Base-by-base conservation (phyloP, 163 green algal genomes). In the Volvox carteri region DNA sequence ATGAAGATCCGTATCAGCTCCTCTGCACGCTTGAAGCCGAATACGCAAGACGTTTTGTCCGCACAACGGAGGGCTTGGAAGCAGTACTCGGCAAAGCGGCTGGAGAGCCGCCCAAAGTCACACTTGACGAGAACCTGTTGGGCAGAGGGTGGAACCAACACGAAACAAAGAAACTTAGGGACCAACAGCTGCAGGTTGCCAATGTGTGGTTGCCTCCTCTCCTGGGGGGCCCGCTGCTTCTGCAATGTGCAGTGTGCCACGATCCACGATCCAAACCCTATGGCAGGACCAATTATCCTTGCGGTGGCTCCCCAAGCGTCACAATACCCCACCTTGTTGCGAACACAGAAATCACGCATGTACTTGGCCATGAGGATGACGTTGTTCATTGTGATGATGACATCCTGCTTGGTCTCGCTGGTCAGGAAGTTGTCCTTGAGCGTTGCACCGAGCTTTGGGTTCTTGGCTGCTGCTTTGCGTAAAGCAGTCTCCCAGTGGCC, bases 401-500 rank as follows among this genome's bases (percentile, higher is more conserved):
- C 39, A 42, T 78, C 70, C 70, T 78, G 70, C 16, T 42, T 33
- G 70, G 70, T 78, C 70, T 78, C 70, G 70, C n/a, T 78, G 70
- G 70, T 39, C 35, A 78, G 70, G 70, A 78, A 78, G 70, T 78
- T 78, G 37, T 41, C 16, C 39, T 56, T 58, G 39, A 30, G 9
- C 19, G 70, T 37, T 16, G 50, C 50, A 60, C 50, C 50, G 50
- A 60, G 50, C 16, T 60, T 60, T 60, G 50, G 50, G 50, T 60
- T 60, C 70, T 78, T 78, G 70, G 16, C 39, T 21, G 44, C 46
- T 60, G 50, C 50, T 60, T 60, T 60, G 50, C 50, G 50, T 60
- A 60, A 60, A 21, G 70, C 70, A 56, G 70, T 78, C 37, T 18
- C 39, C 70, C 39, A 78, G 70, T 78, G 39, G 14, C 39, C 70